These are phyloP conservation scores for Myriosclerotinia duriaeana DNA, from an alignment of 2,329 filamentous ascomycete genomes.

Conservation along the genomic window DNA sequence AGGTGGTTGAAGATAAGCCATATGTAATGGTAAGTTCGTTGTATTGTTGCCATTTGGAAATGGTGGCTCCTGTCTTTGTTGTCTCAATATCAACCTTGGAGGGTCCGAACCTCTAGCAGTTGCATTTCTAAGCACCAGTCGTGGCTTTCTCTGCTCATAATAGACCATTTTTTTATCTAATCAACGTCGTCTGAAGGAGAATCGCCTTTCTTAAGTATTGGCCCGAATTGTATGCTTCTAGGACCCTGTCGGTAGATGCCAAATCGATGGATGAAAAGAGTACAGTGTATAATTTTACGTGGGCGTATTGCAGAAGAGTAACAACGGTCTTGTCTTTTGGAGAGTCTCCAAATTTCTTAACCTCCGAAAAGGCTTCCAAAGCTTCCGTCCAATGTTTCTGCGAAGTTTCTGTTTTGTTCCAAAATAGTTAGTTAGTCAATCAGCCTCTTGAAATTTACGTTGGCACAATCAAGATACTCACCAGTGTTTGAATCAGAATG, in stretches of 20 bases:
- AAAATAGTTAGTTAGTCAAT: not conserved
- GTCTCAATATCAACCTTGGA: not conserved
- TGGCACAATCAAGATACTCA: not conserved
- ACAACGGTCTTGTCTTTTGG: not conserved
- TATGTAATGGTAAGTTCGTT: conserved; percentile 10
- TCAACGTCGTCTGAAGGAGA: too few species aligned
- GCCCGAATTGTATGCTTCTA: not conserved
- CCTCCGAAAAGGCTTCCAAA: not conserved
- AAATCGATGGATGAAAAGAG: not conserved
- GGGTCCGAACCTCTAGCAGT: not conserved
- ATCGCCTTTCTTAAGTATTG: not conserved
- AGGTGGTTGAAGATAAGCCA: conserved; percentile 10
- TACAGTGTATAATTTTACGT: not conserved
- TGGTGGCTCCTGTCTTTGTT: not conserved
- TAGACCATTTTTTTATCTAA: conserved; percentile 9
- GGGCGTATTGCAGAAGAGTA: conserved; percentile 7
- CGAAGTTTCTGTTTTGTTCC: not conserved
- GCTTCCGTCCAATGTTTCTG: not conserved
- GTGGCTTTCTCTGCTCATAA: conserved; percentile 22
- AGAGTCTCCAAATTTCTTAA: not conserved
- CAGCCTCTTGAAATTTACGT: not conserved
- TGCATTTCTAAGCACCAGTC: conserved; percentile 16
- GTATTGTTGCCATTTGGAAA: not conserved
- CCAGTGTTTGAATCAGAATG: not conserved
- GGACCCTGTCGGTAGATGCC: not conserved